Evolutionary conservation across 139 green algal genomes (phyloP).

Genomic region (Picochlorum sp.): DNA sequence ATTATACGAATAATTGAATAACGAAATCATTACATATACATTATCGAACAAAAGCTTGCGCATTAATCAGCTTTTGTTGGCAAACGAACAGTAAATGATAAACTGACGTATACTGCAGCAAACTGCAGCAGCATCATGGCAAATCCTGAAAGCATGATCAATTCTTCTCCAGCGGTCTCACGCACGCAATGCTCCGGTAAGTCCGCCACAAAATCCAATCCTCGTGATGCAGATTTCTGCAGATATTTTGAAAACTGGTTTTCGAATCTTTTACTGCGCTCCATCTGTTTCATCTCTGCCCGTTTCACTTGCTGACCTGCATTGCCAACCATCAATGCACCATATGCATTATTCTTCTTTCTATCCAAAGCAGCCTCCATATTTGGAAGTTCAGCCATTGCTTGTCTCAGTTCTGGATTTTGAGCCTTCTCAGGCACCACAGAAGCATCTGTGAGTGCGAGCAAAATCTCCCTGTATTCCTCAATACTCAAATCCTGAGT

Average conservation of each 20-base stretch:
- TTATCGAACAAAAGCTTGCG: not conserved
- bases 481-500: constrained; percentile 12
- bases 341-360: constrained; percentile 18
- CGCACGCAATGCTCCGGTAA: constrained; percentile 33
- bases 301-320: constrained; percentile 1
- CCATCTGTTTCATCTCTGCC: constrained; percentile 1
- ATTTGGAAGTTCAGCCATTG: constrained; percentile 28
- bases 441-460: constrained; percentile 10
- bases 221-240: not conserved
- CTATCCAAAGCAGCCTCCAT: constrained; percentile 28
- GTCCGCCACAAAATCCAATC: constrained; percentile 10
- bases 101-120: constrained; percentile 19
- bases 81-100: constrained; percentile 27
- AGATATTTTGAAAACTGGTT: constrained; percentile 15
- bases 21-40: not conserved
- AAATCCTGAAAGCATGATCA: constrained; percentile 15
- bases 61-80: constrained; percentile 28
- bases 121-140: constrained; percentile 21
- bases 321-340: not conserved
- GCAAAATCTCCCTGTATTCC: constrained; percentile 28
- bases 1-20: not conserved
- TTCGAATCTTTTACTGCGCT: constrained; percentile 8
- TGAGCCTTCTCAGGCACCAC: not conserved
- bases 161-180: constrained; percentile 19
- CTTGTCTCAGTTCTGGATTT: constrained; percentile 14